Evolutionary conservation across 768 basidiomycete species (phyloP).

Genomic region (Pholiota molesta): DNA sequence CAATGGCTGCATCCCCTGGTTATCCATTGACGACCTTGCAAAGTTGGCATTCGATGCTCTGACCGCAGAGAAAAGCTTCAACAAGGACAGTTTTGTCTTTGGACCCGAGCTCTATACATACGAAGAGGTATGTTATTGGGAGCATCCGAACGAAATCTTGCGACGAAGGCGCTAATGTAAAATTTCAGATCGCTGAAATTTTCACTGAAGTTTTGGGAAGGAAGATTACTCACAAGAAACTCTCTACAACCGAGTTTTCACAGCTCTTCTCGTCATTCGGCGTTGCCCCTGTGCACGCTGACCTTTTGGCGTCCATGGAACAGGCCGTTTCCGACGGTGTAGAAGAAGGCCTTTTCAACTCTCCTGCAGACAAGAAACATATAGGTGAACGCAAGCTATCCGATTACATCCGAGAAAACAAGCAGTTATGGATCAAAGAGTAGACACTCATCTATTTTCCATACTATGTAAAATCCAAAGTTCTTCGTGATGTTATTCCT

Average conservation of each 20-base stretch:
- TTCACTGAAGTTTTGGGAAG: slow-evolving; percentile 28
- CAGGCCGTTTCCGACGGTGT: slow-evolving; percentile 17
- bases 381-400: slow-evolving; percentile 15
- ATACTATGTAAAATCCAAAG: too few relatives aligned
- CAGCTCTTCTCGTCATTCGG: slow-evolving; percentile 7
- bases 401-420: slow-evolving; percentile 29
- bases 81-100: slow-evolving; percentile 13
- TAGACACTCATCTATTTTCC: neutral
- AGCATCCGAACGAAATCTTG: neutral
- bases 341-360: slow-evolving; percentile 23
- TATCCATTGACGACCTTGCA: slow-evolving; percentile 32
- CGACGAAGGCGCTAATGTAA: neutral
- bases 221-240: slow-evolving; percentile 26
- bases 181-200: slow-evolving; percentile 26
- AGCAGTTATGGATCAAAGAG: slow-evolving; percentile 19
- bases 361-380: slow-evolving; percentile 15
- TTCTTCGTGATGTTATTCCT: too few relatives aligned
- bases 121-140: slow-evolving; percentile 12
- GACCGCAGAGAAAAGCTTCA: slow-evolving; percentile 20
- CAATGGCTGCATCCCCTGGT: slow-evolving; percentile 25
- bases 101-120: slow-evolving; percentile 20
- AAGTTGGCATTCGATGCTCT: slow-evolving; percentile 30
- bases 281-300: slow-evolving; percentile 15
- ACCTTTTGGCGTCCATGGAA: slow-evolving; percentile 17
- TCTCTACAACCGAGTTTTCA: slow-evolving; percentile 19